Conservation (phyloP, 2,329 filamentous ascomycete genomes). For the Elsinoe australis region DNA sequence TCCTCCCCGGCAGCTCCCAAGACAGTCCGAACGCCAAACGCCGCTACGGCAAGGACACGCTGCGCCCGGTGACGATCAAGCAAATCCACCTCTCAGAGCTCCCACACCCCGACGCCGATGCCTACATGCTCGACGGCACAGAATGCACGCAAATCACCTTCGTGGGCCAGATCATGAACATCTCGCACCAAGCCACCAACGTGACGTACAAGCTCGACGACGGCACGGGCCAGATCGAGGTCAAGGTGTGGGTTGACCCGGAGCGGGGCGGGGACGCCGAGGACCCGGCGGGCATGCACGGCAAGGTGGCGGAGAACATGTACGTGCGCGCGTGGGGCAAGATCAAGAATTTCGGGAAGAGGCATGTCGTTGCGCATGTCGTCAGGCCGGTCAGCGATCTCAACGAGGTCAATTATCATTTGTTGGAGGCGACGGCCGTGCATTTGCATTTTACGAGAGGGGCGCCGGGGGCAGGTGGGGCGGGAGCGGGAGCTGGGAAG, state of each 20-base stretch:
- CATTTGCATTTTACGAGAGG: slow-evolving; percentile 78
- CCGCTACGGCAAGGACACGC: slow-evolving; percentile 68
- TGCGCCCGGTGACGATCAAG: slow-evolving; percentile 92
- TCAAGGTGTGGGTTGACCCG: slow-evolving; percentile 75
- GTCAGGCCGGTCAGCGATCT: slow-evolving; percentile 73
- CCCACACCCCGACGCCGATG: slow-evolving; percentile 61
- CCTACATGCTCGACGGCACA: slow-evolving; percentile 71
- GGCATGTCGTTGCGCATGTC: slow-evolving; percentile 70
- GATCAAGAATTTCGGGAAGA: slow-evolving; percentile 76
- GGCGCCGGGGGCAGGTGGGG: slow-evolving; percentile 38
- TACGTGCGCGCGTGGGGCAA: slow-evolving; percentile 83
- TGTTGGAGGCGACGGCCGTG: slow-evolving; percentile 81
- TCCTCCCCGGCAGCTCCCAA: slow-evolving; percentile 43
- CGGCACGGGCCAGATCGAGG: slow-evolving; percentile 85
- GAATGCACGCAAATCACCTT: slow-evolving; percentile 72
- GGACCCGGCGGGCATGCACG: slow-evolving; percentile 24
- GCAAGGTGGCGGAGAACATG: slow-evolving; percentile 57
- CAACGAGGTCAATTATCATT: slow-evolving; percentile 89
- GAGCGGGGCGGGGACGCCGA: slow-evolving; percentile 45
- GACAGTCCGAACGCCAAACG: slow-evolving; percentile 33
- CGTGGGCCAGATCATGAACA: slow-evolving; percentile 81
- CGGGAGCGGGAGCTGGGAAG: slow-evolving; percentile 39
- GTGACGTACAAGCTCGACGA: slow-evolving; percentile 91
- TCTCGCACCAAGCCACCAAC: slow-evolving; percentile 82
- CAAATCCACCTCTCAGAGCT: slow-evolving; percentile 80